Evolutionary conservation across 2,329 filamentous ascomycete species (phyloP), one percentile per base, ranked within the genome.

Genomic region (Coleophoma eucalyptorum): DNA sequence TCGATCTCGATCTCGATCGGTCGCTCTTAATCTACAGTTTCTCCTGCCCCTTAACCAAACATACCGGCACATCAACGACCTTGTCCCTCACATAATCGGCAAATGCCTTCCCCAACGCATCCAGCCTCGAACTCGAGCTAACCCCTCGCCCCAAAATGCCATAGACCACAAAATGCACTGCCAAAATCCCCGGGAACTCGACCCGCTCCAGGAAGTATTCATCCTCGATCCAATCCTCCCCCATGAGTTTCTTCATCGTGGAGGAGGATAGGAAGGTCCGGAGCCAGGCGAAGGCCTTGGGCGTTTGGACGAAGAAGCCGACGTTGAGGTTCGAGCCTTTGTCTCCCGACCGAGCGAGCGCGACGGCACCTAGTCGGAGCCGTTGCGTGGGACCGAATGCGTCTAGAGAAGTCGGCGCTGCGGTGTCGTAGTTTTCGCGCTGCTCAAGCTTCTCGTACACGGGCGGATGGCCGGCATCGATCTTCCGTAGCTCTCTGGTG

Each of bases 211-310:
- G 54, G 56, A 65, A 53, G 56, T 63, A 60, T 8, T 26, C 26
- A 32, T 63, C 62, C n/a, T 62, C 47, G 11, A 55, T 55, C 35
- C 56, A 59, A 41, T 62, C 59, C 5, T 57, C 51, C 7, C 54
- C 60, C 37, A 66, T 53, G 33, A 66, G 50, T 46, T 61, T 46
- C 21, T 52, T 53, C 50, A 64, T 49, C 50, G 56, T 58, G 21
- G 50, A 40, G 2, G 55, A 40, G 3, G 49, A 58, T 15, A 64
- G 55, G 43, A 62, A 53, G 16, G 49, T 51, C 12, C 67, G 62
- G 6, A 72, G 50, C 69, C 69, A 72, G 5, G 69, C 62, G 54
- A 64, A 75, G 52, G 71, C 69, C 32, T 70, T 66, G 2, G 56
- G 49, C 44, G 62, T 54, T 0, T 64, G 67, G 5, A 73, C 70